Conservation (phyloP, 306 rosid species). For the Rubus parviflorus region DNA sequence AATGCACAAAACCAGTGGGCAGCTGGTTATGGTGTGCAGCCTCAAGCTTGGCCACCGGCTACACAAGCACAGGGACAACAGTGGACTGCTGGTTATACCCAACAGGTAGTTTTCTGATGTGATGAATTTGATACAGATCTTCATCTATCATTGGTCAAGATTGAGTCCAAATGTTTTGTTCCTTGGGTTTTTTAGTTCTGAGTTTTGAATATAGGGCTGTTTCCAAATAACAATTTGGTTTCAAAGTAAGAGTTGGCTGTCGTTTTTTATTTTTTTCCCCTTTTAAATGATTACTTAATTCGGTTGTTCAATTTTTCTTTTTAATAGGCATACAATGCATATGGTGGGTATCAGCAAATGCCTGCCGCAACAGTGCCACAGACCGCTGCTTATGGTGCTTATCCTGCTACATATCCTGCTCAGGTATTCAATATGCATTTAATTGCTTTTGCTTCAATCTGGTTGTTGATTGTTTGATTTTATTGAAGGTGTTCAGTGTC, state of each 20-base stretch:
- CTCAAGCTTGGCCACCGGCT: slow-evolving; percentile 94
- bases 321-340: slow-evolving; percentile 71
- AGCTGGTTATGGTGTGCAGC: slow-evolving; percentile 72
- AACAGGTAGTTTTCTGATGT: slow-evolving; percentile 52
- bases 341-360: slow-evolving; percentile 70
- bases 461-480: background rate
- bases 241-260: background rate
- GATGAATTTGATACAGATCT: background rate
- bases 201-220: background rate
- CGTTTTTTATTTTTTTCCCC: too few species aligned
- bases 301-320: slow-evolving; percentile 23
- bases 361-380: slow-evolving; percentile 60
- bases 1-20: slow-evolving; percentile 84
- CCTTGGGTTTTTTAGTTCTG: background rate
- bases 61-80: slow-evolving; percentile 94
- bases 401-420: slow-evolving; percentile 81
- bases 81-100: slow-evolving; percentile 90
- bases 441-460: background rate
- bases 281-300: background rate
- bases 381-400: slow-evolving; percentile 68
- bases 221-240: background rate
- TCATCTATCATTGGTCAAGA: background rate
- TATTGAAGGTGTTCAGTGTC: too few species aligned
- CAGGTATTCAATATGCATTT: slow-evolving; percentile 54
- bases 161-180: background rate